Base-by-base conservation (phyloP, 176 grass and related monocot species). In the Rhynchospora tenuis region DNA sequence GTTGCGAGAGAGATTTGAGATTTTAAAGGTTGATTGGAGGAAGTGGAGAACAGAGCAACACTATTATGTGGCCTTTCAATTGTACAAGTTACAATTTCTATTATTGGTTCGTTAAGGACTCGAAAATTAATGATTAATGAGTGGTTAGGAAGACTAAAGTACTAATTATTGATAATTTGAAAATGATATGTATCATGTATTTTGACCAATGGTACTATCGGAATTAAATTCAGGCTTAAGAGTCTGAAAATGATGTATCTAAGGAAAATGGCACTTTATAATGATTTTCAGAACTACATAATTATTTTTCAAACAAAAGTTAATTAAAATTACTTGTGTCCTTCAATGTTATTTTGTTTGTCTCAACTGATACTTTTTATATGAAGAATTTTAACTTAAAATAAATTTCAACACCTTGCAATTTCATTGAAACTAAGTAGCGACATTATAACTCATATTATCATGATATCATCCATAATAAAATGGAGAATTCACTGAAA, bases 21-120 rank as follows among this genome's bases (percentile, higher is more conserved):
- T 82, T 82, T 82, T 64, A 82, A 76, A 61, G 44, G 47, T 20
- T 51, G 24, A 51, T 52, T 75, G 47, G 72, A 76, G 71, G 47
- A 61, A 61, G 8, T 9, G 20, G 46, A 75, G 14, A 26, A 44
- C n/a, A 76, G 24, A 76, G 48, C 47, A 55, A 76, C 6, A 29
- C 48, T 76, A 14, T 76, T 55, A 55, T 76, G 6, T 54, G 0
- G 8, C n/a, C 14, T 1, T 9, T 10, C 2, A 76, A 76, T 76
- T 76, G 72, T 47, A 76, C 6, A 69, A 17, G 72, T 54, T 76
- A 55, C 72, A 54, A 76, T 76, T 28, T 26, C 12, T 54, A 0
- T 33, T 44, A 16, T 75, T 75, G 69, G n/a, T 24, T 44, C 69
- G 38, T 73, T 73, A 48, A 50, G 10, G 10, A 50, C 6, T 50